phyloP scores from a whole-genome alignment of 208 protist species.

The Leishmania tarentolae region DNA sequence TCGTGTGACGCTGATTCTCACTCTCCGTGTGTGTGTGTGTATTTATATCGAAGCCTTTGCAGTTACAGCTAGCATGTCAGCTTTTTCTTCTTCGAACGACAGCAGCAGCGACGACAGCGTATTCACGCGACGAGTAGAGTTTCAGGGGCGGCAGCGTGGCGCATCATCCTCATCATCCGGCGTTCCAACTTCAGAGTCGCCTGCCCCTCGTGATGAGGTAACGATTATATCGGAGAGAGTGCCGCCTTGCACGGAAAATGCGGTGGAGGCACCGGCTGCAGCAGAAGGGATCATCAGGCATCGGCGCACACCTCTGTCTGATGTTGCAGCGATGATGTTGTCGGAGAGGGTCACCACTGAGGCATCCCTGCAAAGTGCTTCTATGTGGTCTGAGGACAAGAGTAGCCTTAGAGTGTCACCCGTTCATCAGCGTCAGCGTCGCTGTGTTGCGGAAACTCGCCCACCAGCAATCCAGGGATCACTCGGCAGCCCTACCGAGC shows the following conservation, averaged over 20 bases:
- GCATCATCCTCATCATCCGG: not conserved
- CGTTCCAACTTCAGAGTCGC: too few relatives aligned
- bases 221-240: not conserved
- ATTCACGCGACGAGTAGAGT: conserved; percentile 26
- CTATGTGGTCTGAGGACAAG: not conserved
- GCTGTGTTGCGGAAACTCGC: not conserved
- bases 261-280: not conserved
- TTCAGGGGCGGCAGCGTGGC: conserved; percentile 3
- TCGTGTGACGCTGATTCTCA: not conserved
- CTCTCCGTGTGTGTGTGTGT: not conserved
- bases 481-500: not conserved
- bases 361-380: not conserved
- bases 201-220: not conserved
- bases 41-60: not conserved
- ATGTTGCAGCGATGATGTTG: not conserved
- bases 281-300: not conserved
- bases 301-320: not conserved
- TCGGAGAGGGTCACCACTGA: not conserved
- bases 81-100: not conserved
- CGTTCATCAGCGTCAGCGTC: not conserved
- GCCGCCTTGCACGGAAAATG: not conserved
- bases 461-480: not conserved
- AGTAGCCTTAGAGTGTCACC: not conserved
- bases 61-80: conserved; percentile 12
- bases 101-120: conserved; percentile 32